phyloP scores from a whole-genome alignment of 2,329 filamentous ascomycete species.

The Lachnellula cervina region DNA sequence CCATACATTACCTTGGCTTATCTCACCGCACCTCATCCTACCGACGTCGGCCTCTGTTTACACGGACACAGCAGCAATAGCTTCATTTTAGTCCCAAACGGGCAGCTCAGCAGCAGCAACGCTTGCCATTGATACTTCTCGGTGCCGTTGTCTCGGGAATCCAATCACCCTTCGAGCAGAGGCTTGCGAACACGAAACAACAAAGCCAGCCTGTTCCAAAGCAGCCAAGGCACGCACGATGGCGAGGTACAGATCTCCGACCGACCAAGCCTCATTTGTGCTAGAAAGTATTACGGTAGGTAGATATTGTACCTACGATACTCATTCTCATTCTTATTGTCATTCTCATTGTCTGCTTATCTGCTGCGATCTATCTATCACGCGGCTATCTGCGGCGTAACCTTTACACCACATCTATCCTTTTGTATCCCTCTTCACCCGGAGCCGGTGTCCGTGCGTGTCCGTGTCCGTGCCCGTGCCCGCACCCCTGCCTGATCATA shows the following conservation, averaged over 20 bases:
- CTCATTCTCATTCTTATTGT: too few species aligned
- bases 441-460: too few species aligned
- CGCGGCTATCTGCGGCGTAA: conserved; percentile 18
- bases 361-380: conserved; percentile 10
- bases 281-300: not conserved
- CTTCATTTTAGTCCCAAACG: conserved; percentile 1
- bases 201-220: not conserved
- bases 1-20: too few species aligned
- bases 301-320: too few species aligned
- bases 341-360: not conserved
- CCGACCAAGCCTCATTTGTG: conserved; percentile 3
- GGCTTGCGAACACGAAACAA: not conserved
- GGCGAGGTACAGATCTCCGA: conserved; percentile 18
- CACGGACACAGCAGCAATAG: conserved; percentile 10
- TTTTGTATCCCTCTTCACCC: not conserved
- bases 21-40: too few species aligned
- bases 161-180: not conserved
- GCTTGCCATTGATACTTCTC: not conserved
- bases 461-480: too few species aligned
- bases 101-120: conserved; percentile 7
- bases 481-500: not conserved
- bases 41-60: not conserved
- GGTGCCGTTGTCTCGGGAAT: conserved; percentile 11
- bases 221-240: conserved; percentile 7
- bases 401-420: conserved; percentile 8